Percentiles rank a stretch among this genome's conserved stretches.
Conservation (phyloP, 2,329 filamentous ascomycete genomes). For the Zopfia rhizophila region DNA sequence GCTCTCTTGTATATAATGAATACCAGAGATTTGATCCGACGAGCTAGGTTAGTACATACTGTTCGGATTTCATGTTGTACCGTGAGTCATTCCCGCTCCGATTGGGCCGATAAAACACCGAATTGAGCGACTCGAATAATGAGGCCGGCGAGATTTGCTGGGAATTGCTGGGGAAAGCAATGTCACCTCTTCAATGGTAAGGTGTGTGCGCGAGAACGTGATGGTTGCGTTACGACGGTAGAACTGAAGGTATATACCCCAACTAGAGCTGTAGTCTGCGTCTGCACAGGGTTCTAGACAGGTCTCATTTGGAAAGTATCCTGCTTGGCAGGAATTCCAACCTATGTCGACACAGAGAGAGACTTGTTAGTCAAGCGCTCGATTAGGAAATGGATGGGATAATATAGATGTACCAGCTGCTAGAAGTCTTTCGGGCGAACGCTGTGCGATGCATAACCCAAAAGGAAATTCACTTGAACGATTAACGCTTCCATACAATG, state of each 20-base stretch:
- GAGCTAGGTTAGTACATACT: slow-evolving; percentile 23
- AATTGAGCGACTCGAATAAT: slow-evolving; percentile 22
- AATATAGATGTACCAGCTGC: slow-evolving; percentile 19
- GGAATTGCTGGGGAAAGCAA: slow-evolving; percentile 8
- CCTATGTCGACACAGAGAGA: slow-evolving; percentile 12
- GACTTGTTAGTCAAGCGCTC: neutral
- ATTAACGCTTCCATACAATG: slow-evolving; percentile 25
- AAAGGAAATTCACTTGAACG: slow-evolving; percentile 13
- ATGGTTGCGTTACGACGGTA: slow-evolving; percentile 24
- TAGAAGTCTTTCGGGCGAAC: slow-evolving; percentile 10
- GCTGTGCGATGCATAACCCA: slow-evolving; percentile 20
- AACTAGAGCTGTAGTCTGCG: slow-evolving; percentile 1
- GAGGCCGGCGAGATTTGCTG: slow-evolving; percentile 16
- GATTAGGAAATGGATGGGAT: neutral
- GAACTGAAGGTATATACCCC: slow-evolving; percentile 25
- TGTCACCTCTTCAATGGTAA: slow-evolving; percentile 16
- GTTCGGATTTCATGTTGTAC: slow-evolving; percentile 19
- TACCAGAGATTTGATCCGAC: slow-evolving; percentile 20
- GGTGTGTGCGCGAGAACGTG: slow-evolving; percentile 22
- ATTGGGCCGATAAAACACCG: slow-evolving; percentile 23
- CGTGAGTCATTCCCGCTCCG: slow-evolving; percentile 4
- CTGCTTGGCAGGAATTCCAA: slow-evolving; percentile 20
- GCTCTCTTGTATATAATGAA: slow-evolving; percentile 9
- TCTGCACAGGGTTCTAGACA: slow-evolving; percentile 15
- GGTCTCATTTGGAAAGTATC: slow-evolving; percentile 17